These are phyloP conservation scores for Trypanosoma avium DNA, from an alignment of 208 protist species.

Conservation along the genomic window DNA sequence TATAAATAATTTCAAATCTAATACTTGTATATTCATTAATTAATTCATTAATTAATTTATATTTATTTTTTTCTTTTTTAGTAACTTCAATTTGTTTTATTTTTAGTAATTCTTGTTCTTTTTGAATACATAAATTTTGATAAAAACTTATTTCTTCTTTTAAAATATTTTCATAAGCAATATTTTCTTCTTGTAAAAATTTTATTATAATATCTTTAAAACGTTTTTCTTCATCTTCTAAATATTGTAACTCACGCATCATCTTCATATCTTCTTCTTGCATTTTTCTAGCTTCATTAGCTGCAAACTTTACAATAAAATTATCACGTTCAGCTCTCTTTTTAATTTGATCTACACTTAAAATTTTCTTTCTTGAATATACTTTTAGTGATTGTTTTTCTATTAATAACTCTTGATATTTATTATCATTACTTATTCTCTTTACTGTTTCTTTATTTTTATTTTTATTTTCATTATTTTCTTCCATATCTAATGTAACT, in stretches of 20 bases:
- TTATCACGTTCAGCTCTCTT: conserved; percentile 15
- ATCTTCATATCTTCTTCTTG: conserved; percentile 20
- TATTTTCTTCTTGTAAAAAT: background rate
- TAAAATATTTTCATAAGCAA: conserved; percentile 1
- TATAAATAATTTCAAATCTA: conserved; percentile 10
- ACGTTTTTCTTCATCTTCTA: conserved; percentile 1
- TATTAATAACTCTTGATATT: conserved; percentile 6
- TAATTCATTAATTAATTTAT: background rate
- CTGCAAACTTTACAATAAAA: conserved; percentile 14
- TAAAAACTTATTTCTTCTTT: conserved; percentile 2
- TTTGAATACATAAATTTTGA: background rate
- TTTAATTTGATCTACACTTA: conserved; percentile 5
- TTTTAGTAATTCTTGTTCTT: background rate
- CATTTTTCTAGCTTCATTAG: conserved; percentile 12
- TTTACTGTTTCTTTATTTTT: conserved; percentile 12
- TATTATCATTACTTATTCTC: background rate
- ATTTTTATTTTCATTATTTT: conserved; percentile 19
- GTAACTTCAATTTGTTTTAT: background rate
- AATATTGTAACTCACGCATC: background rate
- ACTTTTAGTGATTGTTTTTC: background rate
- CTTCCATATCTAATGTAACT: background rate
- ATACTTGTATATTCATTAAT: conserved; percentile 6
- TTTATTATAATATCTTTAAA: conserved; percentile 6
- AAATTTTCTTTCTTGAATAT: background rate
- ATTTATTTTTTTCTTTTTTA: background rate